Conservation (phyloP, 1,284 basidiomycete species). For the Leccinum variabile region DNA sequence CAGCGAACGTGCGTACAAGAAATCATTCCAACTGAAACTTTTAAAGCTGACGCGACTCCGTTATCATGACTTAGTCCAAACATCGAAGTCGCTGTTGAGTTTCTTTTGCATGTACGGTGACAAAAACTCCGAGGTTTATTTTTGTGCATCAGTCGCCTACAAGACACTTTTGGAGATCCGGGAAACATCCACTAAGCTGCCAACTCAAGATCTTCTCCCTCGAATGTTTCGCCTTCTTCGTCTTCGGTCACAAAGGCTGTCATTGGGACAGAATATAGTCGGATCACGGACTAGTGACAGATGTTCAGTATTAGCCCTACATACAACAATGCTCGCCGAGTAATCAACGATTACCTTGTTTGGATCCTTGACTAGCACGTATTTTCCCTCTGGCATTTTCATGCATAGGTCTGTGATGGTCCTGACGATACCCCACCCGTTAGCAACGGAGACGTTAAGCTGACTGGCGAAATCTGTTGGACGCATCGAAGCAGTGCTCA, state of each 20-base stretch:
- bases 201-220: slow-evolving; percentile 51
- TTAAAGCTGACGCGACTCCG: slow-evolving; percentile 7
- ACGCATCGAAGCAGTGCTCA: slow-evolving; percentile 94
- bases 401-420: slow-evolving; percentile 90
- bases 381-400: slow-evolving; percentile 96
- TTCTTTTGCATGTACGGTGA: slow-evolving; percentile 53
- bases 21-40: slow-evolving; percentile 1
- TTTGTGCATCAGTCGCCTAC: background rate
- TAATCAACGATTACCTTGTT: slow-evolving; percentile 68
- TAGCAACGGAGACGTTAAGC: slow-evolving; percentile 92
- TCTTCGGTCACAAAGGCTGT: slow-evolving; percentile 77
- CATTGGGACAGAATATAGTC: slow-evolving; percentile 89
- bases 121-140: background rate
- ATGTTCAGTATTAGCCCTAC: slow-evolving; percentile 10
- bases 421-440: slow-evolving; percentile 98
- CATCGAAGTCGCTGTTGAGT: slow-evolving; percentile 79
- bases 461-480: slow-evolving; percentile 94
- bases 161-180: slow-evolving; percentile 11
- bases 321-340: background rate
- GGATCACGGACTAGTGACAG: slow-evolving; percentile 77
- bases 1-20: slow-evolving; percentile 69
- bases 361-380: slow-evolving; percentile 93
- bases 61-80: slow-evolving; percentile 51
- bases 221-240: slow-evolving; percentile 52
- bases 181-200: slow-evolving; percentile 20